A percentile compares a stretch with the other conserved stretches of the same genome.
phyloP scores from a whole-genome alignment of 1,284 basidiomycete genomes.

The Gomphus bonarii region DNA sequence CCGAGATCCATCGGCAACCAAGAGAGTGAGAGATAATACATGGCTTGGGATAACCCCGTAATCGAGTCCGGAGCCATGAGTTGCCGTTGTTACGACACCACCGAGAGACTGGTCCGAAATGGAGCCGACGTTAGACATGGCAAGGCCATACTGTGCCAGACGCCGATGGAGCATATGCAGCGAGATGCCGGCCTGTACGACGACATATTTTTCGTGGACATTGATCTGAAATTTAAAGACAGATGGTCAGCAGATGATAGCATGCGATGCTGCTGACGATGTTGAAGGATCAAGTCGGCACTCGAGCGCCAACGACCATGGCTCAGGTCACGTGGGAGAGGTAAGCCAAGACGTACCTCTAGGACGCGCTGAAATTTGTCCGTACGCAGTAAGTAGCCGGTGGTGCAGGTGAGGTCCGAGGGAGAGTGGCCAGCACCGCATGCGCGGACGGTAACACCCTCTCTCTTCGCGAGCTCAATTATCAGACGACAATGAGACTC shows the following conservation, averaged over 20 bases:
- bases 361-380: slow-evolving; percentile 59
- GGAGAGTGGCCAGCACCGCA: slow-evolving; percentile 91
- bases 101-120: slow-evolving; percentile 95
- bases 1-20: slow-evolving; percentile 62
- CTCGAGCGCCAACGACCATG: slow-evolving; percentile 4
- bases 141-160: slow-evolving; percentile 64
- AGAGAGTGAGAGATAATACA: slow-evolving; percentile 65
- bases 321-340: slow-evolving; percentile 9
- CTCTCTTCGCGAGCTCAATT: slow-evolving; percentile 75
- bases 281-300: slow-evolving; percentile 6
- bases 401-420: slow-evolving; percentile 83
- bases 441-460: slow-evolving; percentile 66
- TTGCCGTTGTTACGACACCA: slow-evolving; percentile 91
- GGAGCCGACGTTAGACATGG: slow-evolving; percentile 89
- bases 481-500: slow-evolving; percentile 68
- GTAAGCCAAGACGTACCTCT: slow-evolving; percentile 46
- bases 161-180: slow-evolving; percentile 60
- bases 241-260: slow-evolving; percentile 1
- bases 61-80: slow-evolving; percentile 82
- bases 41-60: slow-evolving; percentile 81
- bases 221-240: slow-evolving; percentile 46
- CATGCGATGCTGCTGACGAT: slow-evolving; percentile 4
- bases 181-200: slow-evolving; percentile 72
- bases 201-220: slow-evolving; percentile 55
- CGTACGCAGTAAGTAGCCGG: slow-evolving; percentile 74